These are phyloP conservation scores for Blastobotrys robertii DNA, from an alignment of 805 yeast species.

Conservation along the genomic window DNA sequence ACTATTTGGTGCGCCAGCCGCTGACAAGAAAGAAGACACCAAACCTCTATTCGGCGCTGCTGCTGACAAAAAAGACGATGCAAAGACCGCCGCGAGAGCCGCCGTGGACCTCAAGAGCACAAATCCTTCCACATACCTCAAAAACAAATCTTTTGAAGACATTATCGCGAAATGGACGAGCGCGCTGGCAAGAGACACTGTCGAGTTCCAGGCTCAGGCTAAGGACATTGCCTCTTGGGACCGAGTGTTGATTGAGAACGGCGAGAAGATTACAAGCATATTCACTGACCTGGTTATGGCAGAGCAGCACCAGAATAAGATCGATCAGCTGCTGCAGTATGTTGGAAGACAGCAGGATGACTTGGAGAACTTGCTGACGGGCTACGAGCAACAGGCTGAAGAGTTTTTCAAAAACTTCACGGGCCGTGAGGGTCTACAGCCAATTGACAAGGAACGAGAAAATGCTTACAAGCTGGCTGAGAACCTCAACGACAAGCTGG, in stretches of 20 bases:
- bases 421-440: slow-evolving; percentile 29
- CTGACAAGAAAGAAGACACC: slow-evolving; percentile 4
- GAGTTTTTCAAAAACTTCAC: slow-evolving; percentile 14
- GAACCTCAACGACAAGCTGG: slow-evolving; percentile 69
- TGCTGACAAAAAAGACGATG: slow-evolving; percentile 1
- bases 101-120: slow-evolving; percentile 43
- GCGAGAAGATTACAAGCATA: slow-evolving; percentile 70
- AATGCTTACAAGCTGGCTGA: slow-evolving; percentile 86
- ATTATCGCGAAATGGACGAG: slow-evolving; percentile 88
- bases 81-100: slow-evolving; percentile 6
- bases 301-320: slow-evolving; percentile 72
- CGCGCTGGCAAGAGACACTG: slow-evolving; percentile 64
- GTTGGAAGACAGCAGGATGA: slow-evolving; percentile 91
- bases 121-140: slow-evolving; percentile 43
- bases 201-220: slow-evolving; percentile 67
- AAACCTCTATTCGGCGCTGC: slow-evolving; percentile 4
- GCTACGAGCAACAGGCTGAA: slow-evolving; percentile 58
- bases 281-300: slow-evolving; percentile 73
- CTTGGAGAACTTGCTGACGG: slow-evolving; percentile 68
- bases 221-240: slow-evolving; percentile 79
- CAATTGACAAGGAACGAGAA: slow-evolving; percentile 72
- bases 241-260: slow-evolving; percentile 67
- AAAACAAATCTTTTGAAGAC: slow-evolving; percentile 88
- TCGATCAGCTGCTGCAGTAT: slow-evolving; percentile 79
- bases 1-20: slow-evolving; percentile 10